Evolutionary conservation across 176 grass and related monocot genomes (phyloP), one percentile per base, ranked within the genome.

Genomic region (Alopecurus myosuroides): DNA sequence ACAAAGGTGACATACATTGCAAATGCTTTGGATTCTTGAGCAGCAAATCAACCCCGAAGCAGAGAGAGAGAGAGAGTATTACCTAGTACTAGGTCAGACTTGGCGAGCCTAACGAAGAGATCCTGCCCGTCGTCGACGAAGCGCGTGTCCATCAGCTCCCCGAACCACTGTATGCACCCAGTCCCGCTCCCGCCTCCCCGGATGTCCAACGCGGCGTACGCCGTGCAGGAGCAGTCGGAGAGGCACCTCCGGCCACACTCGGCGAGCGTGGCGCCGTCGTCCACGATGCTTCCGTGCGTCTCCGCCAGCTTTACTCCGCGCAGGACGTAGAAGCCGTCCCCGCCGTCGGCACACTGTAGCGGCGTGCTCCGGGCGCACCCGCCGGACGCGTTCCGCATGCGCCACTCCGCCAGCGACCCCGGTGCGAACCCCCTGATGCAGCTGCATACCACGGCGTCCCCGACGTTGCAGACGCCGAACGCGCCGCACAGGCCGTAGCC

Each of bases 91-190:
- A 86, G 53, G 5, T 92, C 90, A 35, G 86, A 57, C 10, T 70
- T 71, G 0, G 86, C 90, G 8, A 92, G 35, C 79, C 22, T 82
- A 39, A 89, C 49, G 12, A 75, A 92, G 1, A 92, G 83, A 76
- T 92, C 90, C 82, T 85, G 82, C 0, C 87, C 87, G 17, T 2
- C 48, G 49, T 81, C 70, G 57, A 69, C 60, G 37, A 60, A 76
- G 29, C 87, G 6, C 30, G 83, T 90, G 81, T 92, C 90, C 88
- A 90, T 44, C 3, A 95, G 75, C 17, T 64, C 73, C 31, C 7
- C 85, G 65, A 82, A 82, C 93, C 93, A 95, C 57, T 88, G 83
- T 19, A 95, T 80, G 83, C 93, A 92, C 10, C 85, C 93, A 12
- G 78, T 88, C 36, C 81, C 92, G 17, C 83, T 87, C 10, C 74